Evolutionary conservation across 2,329 filamentous ascomycete genomes (phyloP).

Genomic region (Calonectria hawksworthii): DNA sequence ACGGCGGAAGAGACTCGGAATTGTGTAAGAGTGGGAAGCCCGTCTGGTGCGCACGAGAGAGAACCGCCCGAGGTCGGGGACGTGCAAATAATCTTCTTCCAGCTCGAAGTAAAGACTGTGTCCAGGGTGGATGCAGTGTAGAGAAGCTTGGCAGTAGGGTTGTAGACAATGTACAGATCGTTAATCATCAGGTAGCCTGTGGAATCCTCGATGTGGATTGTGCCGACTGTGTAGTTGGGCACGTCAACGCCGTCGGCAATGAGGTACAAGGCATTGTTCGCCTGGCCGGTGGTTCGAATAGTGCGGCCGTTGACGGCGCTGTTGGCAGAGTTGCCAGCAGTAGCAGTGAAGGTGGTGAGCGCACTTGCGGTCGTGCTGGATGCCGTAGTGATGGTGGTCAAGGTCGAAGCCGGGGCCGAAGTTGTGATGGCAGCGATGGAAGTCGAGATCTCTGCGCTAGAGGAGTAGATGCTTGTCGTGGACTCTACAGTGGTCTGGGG

Average conservation of each 20-base stretch:
- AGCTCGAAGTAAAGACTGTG: neutral
- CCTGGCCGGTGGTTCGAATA: neutral
- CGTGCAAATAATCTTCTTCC: neutral
- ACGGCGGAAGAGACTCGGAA: neutral
- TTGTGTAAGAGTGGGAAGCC: neutral
- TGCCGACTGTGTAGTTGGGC: neutral
- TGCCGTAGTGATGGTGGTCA: neutral
- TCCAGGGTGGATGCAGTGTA: neutral
- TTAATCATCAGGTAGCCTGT: neutral
- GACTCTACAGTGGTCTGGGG: neutral
- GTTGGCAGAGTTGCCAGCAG: neutral
- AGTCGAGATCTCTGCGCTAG: neutral
- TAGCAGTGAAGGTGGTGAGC: neutral
- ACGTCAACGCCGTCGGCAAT: neutral
- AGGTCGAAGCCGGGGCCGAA: neutral
- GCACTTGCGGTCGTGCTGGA: neutral
- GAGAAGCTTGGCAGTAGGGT: neutral
- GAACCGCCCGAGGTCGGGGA: neutral
- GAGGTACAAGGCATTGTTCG: neutral
- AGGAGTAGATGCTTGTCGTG: neutral
- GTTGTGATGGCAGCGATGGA: neutral
- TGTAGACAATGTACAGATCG: neutral
- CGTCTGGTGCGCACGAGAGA: neutral
- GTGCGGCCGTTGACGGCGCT: neutral
- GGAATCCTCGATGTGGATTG: neutral